Base-by-base conservation (phyloP, 768 basidiomycete species). In the Erythrobasidium yunnanense region DNA sequence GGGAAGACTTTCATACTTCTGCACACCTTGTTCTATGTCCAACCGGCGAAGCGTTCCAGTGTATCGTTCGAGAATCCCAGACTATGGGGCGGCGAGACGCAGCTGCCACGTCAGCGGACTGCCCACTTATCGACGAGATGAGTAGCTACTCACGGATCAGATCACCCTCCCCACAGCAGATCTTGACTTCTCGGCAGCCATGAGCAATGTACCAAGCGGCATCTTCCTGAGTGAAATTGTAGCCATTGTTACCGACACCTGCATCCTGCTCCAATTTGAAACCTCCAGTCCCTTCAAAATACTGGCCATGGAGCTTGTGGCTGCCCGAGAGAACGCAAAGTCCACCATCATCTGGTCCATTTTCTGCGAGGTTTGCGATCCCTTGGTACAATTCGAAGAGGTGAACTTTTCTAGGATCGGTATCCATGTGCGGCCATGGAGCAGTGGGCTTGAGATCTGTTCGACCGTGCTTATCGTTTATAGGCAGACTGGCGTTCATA, bases 271-370 rank as follows among this genome's bases (percentile, higher is more conserved):
- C 22, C 18, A 8, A 8, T 30, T 30, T 52, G 20, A 20, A 8
- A 8, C 50, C 50, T 15, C 50, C 50, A 23, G 20, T 22, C 25
- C 67, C 55, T 23, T 72, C 66, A 46, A 67, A 67, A 55, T 70
- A 72, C 34, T 71, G 68, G 18, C 71, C 55, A 57, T 62, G 68
- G 23, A 70, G 49, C 29, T 34, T 32, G 56, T 63, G 63, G 1
- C 49, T 52, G 1, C 70, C 70, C 38, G 65, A 62, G 8, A 69
- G 30, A 11, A 74, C 70, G 47, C 71, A 29, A 4, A 75, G 52
- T 1, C 74, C 74, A n/a, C 74, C 74, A 53, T 75, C 74, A 8
- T 74, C 51, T 11, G 69, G 69, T 18, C 73, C 74, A 45, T 70
- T 70, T 7, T 68, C 66, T 3, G 55, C 27, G 34, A 74, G 57